Evolutionary conservation across 257 asterid species (phyloP), one percentile per base, ranked within the genome.

Genomic region (Ehretia macrophylla): DNA sequence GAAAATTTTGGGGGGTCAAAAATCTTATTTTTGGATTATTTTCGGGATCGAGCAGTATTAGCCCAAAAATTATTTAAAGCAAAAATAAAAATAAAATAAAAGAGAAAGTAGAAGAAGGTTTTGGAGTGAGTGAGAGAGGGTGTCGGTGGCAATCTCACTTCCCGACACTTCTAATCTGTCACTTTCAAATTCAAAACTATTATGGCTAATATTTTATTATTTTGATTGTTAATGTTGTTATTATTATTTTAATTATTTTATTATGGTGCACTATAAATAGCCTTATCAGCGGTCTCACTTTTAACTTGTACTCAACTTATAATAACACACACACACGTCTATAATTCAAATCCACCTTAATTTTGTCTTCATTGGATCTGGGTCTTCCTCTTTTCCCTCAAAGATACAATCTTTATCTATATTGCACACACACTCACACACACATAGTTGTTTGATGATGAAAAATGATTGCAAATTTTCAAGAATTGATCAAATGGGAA

Each of bases 301-400:
- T 27, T 53, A 18, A 27, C 8, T 17, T 17, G 8, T 65, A 21
- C 23, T 65, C 47, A 48, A 46, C 9, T 53, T 39, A 23, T 17
- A 51, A 39, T 37, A 35, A 63, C 4, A 1, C 35, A 27, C 35
- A 1, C 35, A 27, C 3, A 27, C 3, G 35, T 27, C 39, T 52
- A 3, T 19, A 14, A 11, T 62, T 51, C 70, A 23, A n/a, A 32
- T 62, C 20, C 44, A 56, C 17, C 46, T 50, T 20, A 3, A 45
- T 14, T 62, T 64, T 64, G 70, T 67, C 73, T 62, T 68, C 38
- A 52, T 55, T 70, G 77, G 77, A 74, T 74, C 88, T 81, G 76
- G 81, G 77, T 50, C 69, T 63, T 53, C n/a, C 56, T 68, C 46
- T 59, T 55, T 53, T 64, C 44, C n/a, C 52, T 38, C 42, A 61